A percentile compares a stretch with the other conserved stretches of the same genome.
Evolutionary conservation across 768 basidiomycete species (phyloP).

Genomic region (Kwoniella heveanensis): DNA sequence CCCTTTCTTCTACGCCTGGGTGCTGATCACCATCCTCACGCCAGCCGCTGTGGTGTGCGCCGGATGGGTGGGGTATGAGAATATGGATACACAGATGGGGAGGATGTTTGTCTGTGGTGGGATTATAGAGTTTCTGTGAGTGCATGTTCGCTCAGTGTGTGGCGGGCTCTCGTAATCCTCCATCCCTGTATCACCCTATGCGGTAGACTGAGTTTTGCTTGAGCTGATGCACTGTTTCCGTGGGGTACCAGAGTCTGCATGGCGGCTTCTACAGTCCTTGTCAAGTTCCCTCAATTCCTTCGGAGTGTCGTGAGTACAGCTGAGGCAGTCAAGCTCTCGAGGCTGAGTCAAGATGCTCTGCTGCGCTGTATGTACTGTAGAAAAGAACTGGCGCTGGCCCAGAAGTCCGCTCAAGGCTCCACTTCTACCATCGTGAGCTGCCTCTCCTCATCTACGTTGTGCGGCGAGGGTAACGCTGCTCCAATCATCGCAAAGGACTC

Average conservation of each 20-base stretch:
- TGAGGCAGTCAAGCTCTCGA: too few relatives aligned
- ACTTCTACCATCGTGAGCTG: constrained; percentile 45
- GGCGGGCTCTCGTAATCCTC: too few relatives aligned
- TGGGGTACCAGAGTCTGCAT: constrained; percentile 33
- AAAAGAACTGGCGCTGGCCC: constrained; percentile 41
- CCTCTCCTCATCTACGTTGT: too few relatives aligned
- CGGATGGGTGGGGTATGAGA: constrained; percentile 21
- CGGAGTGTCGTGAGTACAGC: constrained; percentile 33
- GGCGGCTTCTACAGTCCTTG: constrained; percentile 28
- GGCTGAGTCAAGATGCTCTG: too few relatives aligned
- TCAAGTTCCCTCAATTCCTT: constrained; percentile 40
- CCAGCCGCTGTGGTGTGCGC: constrained; percentile 6
- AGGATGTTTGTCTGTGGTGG: constrained; percentile 28
- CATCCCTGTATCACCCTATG: too few relatives aligned
- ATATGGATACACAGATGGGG: constrained; percentile 22
- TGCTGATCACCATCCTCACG: constrained; percentile 23
- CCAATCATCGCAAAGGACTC: too few relatives aligned
- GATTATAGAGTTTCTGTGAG: constrained; percentile 35
- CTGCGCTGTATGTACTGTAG: too few relatives aligned
- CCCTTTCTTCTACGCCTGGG: constrained; percentile 38
- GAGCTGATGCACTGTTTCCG: too few relatives aligned
- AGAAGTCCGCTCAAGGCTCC: constrained; percentile 40
- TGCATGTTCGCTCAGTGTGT: not conserved
- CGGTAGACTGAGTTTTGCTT: too few relatives aligned
- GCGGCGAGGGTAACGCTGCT: too few relatives aligned